Evolutionary conservation across 805 yeast species (phyloP), one percentile per base, ranked within the genome.

Genomic region (Ogataea methanolica): DNA sequence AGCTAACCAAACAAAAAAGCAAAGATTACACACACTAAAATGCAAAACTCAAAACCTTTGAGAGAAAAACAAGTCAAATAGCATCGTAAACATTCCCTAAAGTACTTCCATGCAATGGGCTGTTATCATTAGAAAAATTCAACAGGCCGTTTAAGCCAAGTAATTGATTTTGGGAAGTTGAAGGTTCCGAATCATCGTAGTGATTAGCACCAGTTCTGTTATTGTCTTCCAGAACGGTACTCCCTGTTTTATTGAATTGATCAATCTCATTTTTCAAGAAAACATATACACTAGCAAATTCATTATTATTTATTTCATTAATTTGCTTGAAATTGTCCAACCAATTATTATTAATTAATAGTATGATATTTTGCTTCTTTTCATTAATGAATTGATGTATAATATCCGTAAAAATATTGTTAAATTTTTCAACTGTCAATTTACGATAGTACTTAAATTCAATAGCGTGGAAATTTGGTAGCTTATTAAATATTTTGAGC

Each of bases 391-490:
- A 68, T 39, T 57, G 60, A 3, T 36, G 22, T 6, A 67, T 48
- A 16, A 51, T 40, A 39, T 61, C 62, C 12, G 52, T 47, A 26
- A 67, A 58, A 21, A 68, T 67, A 7, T 54, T 39, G 51, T 63
- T 66, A 36, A 68, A 57, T 44, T 65, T 67, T 36, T 68, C 70
- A 36, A 62, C 53, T 19, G 69, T 65, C 6, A 68, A 45, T 36
- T 59, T 53, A 44, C 61, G 55, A 46, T 61, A 78, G 60, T 79
- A 79, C 52, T 70, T 76, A 58, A 72, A 79, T 57, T 79, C 84
- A 47, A 68, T 63, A 50, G 79, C 78, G 40, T 78, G 58, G 69
- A 90, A 88, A 39, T 72, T 73, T 7, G 96, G 96, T 44, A 86
- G 68, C 44, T 74, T 74, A 57, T 79, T 82, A 45, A 88, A 72